phyloP scores from a whole-genome alignment of 805 yeast species.

The Wickerhamiella hasegawae region DNA sequence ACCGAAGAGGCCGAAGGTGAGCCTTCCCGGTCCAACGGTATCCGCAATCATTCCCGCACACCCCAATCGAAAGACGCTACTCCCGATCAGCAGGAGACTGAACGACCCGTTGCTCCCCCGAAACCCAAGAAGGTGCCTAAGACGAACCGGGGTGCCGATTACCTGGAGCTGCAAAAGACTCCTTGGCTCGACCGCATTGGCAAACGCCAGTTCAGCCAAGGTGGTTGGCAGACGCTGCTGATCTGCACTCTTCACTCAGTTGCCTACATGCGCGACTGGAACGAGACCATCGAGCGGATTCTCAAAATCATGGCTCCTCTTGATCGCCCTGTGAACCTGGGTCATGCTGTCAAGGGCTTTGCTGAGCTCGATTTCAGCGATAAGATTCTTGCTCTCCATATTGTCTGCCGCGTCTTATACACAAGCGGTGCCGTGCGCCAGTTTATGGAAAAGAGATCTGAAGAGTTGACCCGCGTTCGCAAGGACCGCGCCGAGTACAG shows the following conservation, averaged over 20 bases:
- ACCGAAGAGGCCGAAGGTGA: conserved; percentile 1
- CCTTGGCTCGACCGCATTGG: conserved; percentile 65
- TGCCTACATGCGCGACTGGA: conserved; percentile 40
- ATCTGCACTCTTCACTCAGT: conserved; percentile 55
- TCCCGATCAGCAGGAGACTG: too few species aligned
- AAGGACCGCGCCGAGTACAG: conserved; percentile 50
- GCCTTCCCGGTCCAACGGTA: background rate
- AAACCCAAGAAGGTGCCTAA: too few species aligned
- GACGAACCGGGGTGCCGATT: conserved; percentile 16
- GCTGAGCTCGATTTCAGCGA: conserved; percentile 35
- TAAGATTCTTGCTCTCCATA: conserved; percentile 40
- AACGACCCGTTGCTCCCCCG: too few species aligned
- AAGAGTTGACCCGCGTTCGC: conserved; percentile 42
- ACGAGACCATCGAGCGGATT: conserved; percentile 32
- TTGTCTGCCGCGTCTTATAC: conserved; percentile 46
- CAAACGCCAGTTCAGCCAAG: conserved; percentile 61
- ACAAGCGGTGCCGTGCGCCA: conserved; percentile 43
- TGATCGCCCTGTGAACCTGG: conserved; percentile 29
- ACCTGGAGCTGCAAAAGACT: conserved; percentile 6
- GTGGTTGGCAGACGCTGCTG: conserved; percentile 69
- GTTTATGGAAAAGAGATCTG: conserved; percentile 53
- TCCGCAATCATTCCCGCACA: too few species aligned
- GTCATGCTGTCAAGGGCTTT: conserved; percentile 38
- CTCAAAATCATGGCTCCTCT: conserved; percentile 42
- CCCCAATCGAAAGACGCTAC: background rate